Conservation (phyloP, 225 moss, liverwort and hornwort species). For the Pleurozium schreberi region DNA sequence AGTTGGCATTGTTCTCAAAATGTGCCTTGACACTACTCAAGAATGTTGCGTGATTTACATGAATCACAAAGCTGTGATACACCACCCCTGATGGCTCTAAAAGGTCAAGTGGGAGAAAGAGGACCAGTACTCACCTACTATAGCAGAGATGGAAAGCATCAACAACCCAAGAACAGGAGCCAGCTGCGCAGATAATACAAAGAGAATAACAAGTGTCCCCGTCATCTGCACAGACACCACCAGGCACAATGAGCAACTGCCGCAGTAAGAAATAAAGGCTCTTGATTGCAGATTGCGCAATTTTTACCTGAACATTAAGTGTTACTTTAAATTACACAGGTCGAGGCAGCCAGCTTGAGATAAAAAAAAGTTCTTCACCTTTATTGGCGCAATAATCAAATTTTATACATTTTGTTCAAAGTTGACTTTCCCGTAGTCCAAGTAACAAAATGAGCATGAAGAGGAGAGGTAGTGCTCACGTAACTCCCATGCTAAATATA, state of each 20-base stretch:
- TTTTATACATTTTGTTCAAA: background rate
- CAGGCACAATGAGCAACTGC: background rate
- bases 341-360: background rate
- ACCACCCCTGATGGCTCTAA: background rate
- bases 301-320: background rate
- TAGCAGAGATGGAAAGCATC: constrained; percentile 83
- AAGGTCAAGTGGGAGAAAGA: background rate
- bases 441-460: background rate
- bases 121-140: constrained; percentile 60
- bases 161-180: constrained; percentile 84
- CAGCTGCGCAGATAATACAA: constrained; percentile 67
- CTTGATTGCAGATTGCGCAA: background rate
- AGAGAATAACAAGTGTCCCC: constrained; percentile 74
- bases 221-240: constrained; percentile 41
- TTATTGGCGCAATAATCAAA: no score
- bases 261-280: no score
- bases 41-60: background rate
- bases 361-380: background rate
- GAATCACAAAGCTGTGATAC: background rate
- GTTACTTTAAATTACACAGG: background rate
- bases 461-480: background rate
- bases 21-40: background rate
- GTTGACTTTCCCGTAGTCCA: background rate
- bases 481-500: background rate
- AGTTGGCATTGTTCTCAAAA: background rate